Evolutionary conservation across 768 basidiomycete genomes (phyloP), one percentile per base, ranked within the genome.

Genomic region (Suillus luteus): DNA sequence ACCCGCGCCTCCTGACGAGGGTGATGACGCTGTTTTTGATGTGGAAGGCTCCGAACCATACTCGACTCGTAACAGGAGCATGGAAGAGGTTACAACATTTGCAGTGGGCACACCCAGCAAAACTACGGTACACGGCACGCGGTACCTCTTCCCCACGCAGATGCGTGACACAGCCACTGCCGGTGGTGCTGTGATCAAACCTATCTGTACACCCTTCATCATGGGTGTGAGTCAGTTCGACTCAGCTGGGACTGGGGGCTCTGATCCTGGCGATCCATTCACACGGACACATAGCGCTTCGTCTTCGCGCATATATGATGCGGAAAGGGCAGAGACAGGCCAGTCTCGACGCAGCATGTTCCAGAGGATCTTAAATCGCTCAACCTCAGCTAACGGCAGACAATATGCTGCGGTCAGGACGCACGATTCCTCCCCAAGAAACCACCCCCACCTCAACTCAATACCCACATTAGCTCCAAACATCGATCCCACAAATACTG

Each of bases 51-150:
- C 60, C 3, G 67, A 66, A n/a, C 15, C 31, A 8, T n/a, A 17
- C 31, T 14, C 12, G 6, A 55, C 54, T 40, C 27, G 33, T n/a
- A 19, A 60, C 51, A 14, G 19, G 5, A 73, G 73, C 24, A 75
- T 70, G 70, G 73, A 76, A 24, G 65, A 71, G 5, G 75, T 70
- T 6, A 63, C 71, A 5, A 68, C 73, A 37, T 67, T 69, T 54
- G 63, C 68, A 27, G 66, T 63, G 3, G 57, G 62, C 5, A 75
- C 74, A 19, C 75, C 74, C 3, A 75, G 74, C 59, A 75, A 77
- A 62, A 59, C 48, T 12, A 75, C 72, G 1, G 35, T 75, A 44
- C 75, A 77, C 15, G 74, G 71, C 37, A 68, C 72, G 9, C 65
- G 66, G 51, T 74, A 75, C 62, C 31, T 35, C 58, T 64, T 54